Conservation (phyloP, 441 rosid species). For the Cnidoscolus chayamansa region DNA sequence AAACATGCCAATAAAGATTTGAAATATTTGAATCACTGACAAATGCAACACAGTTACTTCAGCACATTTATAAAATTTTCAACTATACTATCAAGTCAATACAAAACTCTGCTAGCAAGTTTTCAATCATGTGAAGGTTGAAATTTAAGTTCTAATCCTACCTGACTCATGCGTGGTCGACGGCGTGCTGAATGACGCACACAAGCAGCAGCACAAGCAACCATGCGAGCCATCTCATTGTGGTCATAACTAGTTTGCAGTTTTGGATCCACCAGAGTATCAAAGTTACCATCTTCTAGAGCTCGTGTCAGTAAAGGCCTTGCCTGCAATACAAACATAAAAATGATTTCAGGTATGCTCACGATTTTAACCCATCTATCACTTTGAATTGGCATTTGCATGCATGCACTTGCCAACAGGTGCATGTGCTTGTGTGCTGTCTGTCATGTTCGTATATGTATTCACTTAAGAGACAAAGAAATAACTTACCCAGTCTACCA, state of each 20-base stretch:
- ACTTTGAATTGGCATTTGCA: not conserved
- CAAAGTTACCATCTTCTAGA: conserved; percentile 71
- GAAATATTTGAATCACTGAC: not conserved
- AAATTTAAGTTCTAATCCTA: conserved; percentile 20
- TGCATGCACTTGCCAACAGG: not conserved
- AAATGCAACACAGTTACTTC: not conserved
- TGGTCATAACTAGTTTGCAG: conserved; percentile 53
- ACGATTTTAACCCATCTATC: not conserved
- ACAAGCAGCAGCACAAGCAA: conserved; percentile 91
- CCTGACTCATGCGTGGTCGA: conserved; percentile 96
- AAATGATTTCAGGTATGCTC: conserved; percentile 9
- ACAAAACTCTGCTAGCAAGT: not conserved
- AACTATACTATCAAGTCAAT: not conserved
- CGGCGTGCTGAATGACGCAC: conserved; percentile 88
- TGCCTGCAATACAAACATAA: conserved; percentile 47
- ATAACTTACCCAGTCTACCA: conserved; percentile 88
- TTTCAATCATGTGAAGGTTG: not conserved
- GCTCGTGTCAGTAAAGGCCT: conserved; percentile 82
- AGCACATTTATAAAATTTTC: not conserved
- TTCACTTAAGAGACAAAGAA: not conserved
- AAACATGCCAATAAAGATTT: not conserved
- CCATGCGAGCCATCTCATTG: conserved; percentile 85
- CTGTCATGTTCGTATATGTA: not conserved
- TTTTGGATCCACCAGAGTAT: conserved; percentile 57
- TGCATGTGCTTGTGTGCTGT: not conserved